Evolutionary conservation across 306 rosid genomes (phyloP), one percentile per base, ranked within the genome.

Genomic region (Quercus gilva): DNA sequence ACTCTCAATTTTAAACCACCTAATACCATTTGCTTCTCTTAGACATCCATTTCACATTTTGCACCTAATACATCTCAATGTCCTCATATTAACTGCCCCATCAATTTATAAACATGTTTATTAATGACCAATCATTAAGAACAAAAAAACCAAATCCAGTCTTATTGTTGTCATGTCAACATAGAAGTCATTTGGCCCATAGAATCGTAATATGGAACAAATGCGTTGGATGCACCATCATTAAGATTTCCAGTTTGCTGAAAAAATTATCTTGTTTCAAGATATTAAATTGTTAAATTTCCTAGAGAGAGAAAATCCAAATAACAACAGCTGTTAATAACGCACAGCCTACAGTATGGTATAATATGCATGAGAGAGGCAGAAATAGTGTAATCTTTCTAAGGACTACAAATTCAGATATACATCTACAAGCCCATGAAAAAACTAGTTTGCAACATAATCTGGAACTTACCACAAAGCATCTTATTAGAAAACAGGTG

Each of bases 401-500:
- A 35, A 73, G 74, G 20, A 67, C 31, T 71, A 65, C 41, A 69
- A 21, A 35, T n/a, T 72, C 41, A 69, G 17, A 56, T 71, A 31
- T 10, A 41, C 49, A 43, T 70, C 56, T 19, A 77, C 51, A 79
- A 63, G 63, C 69, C 75, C 49, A 26, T 15, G 74, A 41, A 77
- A 79, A 65, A 31, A 35, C 26, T 20, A 71, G n/a, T n/a, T 7
- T 69, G 53, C 55, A 73, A 74, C 58, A 71, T 74, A 80, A 76
- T 57, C 25, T 81, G 84, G 78, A 74, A 11, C 75, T 88, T 88
- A 95, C 98, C 97, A 95, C 94, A 83, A 93, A 76, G 64, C 97
- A 95, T 93, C 99, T 86, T 64, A 95, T 77, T 69, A 95, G 89
- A 87, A 95, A 95, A 87, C 99, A 95, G 81, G 94, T 90, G 90